Evolutionary conservation across 202 grass and related monocot genomes (phyloP), one percentile per base, ranked within the genome.

Genomic region (Brachypodium distachyon): DNA sequence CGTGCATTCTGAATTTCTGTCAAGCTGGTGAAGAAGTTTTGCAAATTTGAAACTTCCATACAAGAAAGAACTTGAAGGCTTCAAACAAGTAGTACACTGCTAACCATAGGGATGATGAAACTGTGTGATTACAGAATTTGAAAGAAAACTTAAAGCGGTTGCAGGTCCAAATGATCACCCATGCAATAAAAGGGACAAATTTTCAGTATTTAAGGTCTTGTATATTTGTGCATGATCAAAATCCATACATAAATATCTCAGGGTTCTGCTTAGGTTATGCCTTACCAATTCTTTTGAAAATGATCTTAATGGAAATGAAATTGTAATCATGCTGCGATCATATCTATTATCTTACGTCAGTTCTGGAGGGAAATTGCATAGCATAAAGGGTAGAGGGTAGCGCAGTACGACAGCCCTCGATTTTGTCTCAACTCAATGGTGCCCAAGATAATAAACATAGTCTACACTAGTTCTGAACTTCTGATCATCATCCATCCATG

Each of bases 1-100:
- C 92, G 81, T 14, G 90, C 92, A 85, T 99, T 99, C 83, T 99
- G 96, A 87, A 99, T 96, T 84, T 99, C 96, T 56, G 89, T 81
- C 84, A 87, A 69, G 38, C 92, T 99, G 79, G 74, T 21, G 32
- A 39, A 78, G 73, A 76, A 70, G 34, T 85, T 14, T 78, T 19
- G 40, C 25, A 36, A 73, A 82, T 82, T 41, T 65, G 1, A 36
- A 85, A 74, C 14, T 80, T 74, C 32, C 27, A 42, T 57, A 64
- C 19, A 11, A 16, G 26, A 77, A 53, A 27, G 33, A 55, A 70
- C 25, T 78, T 53, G 33, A 76, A 55, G 25, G 69, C 51, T 57
- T 46, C 33, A 56, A 76, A n/a, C n/a, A n/a, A 81, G 1, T 7
- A 69, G 71, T 17, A 13, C 22, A 78, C 16, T 28, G 12, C 73